Conservation (phyloP, 2,329 filamentous ascomycete genomes). For the Shiraia sp. region DNA sequence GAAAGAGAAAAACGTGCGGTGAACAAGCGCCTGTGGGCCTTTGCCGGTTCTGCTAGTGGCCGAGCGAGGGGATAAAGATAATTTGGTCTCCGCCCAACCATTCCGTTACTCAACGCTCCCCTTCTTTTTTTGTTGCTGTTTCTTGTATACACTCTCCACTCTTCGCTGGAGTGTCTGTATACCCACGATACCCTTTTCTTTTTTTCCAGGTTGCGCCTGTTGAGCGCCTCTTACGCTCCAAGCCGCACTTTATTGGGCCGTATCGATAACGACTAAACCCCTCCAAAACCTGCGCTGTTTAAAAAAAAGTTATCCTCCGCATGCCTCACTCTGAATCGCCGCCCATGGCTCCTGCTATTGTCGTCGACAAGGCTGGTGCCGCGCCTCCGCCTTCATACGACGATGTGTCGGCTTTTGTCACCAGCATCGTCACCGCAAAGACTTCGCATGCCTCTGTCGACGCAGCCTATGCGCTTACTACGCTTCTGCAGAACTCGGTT, state of each 20-base stretch:
- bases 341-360: constrained; percentile 52
- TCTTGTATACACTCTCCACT: constrained; percentile 38
- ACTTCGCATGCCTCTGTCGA: constrained; percentile 62
- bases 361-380: constrained; percentile 51
- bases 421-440: constrained; percentile 53
- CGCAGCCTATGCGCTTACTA: constrained; percentile 66
- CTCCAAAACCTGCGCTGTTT: constrained; percentile 23
- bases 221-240: constrained; percentile 17
- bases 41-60: constrained; percentile 1
- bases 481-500: constrained; percentile 66
- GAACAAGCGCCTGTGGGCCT: neutral
- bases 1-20: too few relatives aligned
- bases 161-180: constrained; percentile 29
- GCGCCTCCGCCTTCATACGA: constrained; percentile 50
- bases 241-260: constrained; percentile 7
- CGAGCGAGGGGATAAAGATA: constrained; percentile 22
- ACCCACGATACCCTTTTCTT: constrained; percentile 25
- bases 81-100: constrained; percentile 28
- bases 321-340: constrained; percentile 59
- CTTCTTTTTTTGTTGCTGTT: constrained; percentile 19
- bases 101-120: constrained; percentile 12
- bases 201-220: constrained; percentile 9
- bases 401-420: constrained; percentile 50
- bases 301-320: constrained; percentile 19
- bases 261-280: constrained; percentile 39